A percentile compares a stretch with the other conserved stretches of the same genome.
Conservation (phyloP, 331 rosid genomes). For the Dryas integrifolia region DNA sequence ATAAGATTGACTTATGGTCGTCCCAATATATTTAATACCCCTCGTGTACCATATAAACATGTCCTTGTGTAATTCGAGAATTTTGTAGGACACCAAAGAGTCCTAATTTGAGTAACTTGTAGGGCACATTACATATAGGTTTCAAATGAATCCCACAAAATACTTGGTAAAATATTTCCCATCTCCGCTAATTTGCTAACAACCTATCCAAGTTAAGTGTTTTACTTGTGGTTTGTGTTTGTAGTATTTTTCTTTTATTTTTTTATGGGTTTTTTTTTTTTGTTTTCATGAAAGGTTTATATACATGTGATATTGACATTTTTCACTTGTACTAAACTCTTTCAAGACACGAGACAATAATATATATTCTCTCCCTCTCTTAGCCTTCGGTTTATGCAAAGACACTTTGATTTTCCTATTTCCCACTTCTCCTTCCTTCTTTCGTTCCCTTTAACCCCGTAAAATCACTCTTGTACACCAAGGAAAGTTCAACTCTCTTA, state of each 20-base stretch:
- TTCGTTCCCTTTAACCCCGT: conserved; percentile 3
- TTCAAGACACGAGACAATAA: conserved; percentile 18
- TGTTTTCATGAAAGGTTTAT: background rate
- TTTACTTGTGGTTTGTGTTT: background rate
- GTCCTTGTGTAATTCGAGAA: too few relatives aligned
- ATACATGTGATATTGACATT: conserved; percentile 3
- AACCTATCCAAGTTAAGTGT: background rate
- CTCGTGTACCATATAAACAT: too few relatives aligned
- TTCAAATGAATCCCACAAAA: background rate
- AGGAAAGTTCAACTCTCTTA: conserved; percentile 28
- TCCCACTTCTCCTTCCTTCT: conserved; percentile 15
- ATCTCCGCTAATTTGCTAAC: background rate
- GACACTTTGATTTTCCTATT: conserved; percentile 17
- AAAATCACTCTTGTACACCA: conserved; percentile 18
- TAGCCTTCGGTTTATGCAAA: conserved; percentile 17
- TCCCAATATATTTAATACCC: background rate
- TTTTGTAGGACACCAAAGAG: background rate
- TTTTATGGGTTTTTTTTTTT: background rate
- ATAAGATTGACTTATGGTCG: background rate
- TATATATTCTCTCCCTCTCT: conserved; percentile 10
- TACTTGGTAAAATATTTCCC: too few relatives aligned
- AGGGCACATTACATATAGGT: conserved; percentile 1
- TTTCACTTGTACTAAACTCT: conserved; percentile 18
- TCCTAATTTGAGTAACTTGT: background rate
- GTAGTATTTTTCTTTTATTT: too few relatives aligned